Base-by-base conservation (phyloP, 257 asterid species). In the Penstemon eatonii region DNA sequence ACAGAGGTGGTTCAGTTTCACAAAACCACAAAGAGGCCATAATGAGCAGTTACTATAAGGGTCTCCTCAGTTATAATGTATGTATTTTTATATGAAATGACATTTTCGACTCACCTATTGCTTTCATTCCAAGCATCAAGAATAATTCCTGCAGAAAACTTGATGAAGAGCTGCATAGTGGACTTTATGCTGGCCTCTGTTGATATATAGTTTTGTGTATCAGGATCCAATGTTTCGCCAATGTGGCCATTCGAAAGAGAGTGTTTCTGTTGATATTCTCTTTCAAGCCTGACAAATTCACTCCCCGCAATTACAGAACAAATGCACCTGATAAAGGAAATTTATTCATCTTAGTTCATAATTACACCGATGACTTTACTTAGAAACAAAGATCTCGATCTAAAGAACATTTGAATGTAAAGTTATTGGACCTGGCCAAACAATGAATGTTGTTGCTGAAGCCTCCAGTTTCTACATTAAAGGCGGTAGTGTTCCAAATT, bases 381-480 rank as follows among this genome's bases (percentile, higher is more conserved):
- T 46, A 37, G 69, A 25, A 13, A 44, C 39, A 46, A 44, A 44
- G 19, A n/a, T 60, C 4, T n/a, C 47, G 5, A 54, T 25, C 33
- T 25, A 43, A 60, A 39, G 6, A 39, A 37, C 50, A 40, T 39
- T 39, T 2, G 4, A 33, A 12, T 63, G 10, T 36, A 51, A 39
- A 42, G 53, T 15, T 44, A 44, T 5, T 10, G 37, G 13, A 92
- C 99, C 97, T 87, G 75, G 89, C 96, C 84, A 94, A 78, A 82
- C 99, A 94, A 70, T 91, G 91, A 67, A 94, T 75, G 55, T 91
- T 94, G 85, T 89, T 91, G 88, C 83, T 91, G 86, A 94, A 94
- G 73, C 97, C 97, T 72, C 97, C 97, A 12, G 99, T 89, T 58
- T 87, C 95, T 4, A 87, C 84, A 74, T 91, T 94, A 80, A 90